A percentile compares a stretch with the other conserved stretches of the same genome.
Conservation (phyloP, 176 grass and related monocot genomes). For the Carex littledalei region DNA sequence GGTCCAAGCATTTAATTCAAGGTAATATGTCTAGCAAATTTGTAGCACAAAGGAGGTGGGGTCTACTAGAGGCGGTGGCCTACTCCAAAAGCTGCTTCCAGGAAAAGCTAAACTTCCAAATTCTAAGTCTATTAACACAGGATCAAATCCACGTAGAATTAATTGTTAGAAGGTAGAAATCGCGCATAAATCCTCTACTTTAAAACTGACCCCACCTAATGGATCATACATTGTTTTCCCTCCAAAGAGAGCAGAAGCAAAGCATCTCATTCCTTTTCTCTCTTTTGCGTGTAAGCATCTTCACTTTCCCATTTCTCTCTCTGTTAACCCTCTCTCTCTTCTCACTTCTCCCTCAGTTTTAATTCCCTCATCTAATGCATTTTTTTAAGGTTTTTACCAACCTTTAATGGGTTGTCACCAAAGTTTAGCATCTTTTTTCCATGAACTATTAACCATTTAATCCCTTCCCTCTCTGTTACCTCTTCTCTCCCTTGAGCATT, state of each 20-base stretch:
- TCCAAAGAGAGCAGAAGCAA: conserved; percentile 60
- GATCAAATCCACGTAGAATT: conserved; percentile 15
- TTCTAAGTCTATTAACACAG: background rate
- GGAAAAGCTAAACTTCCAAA: background rate
- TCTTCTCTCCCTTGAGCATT: background rate
- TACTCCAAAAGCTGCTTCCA: conserved; percentile 12
- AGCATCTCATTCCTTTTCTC: conserved; percentile 67
- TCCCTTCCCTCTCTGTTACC: background rate
- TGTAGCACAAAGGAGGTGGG: background rate
- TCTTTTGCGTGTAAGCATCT: conserved; percentile 62
- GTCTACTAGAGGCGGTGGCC: conserved; percentile 10
- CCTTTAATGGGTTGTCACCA: conserved; percentile 26
- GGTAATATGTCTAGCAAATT: background rate
- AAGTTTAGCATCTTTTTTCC: conserved; percentile 44
- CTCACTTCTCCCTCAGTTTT: background rate
- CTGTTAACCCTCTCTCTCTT: no score
- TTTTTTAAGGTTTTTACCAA: conserved; percentile 19
- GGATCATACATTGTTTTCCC: conserved; percentile 39
- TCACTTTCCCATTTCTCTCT: background rate
- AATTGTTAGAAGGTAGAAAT: conserved; percentile 3
- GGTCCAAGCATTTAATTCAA: conserved; percentile 4
- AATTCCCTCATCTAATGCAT: conserved; percentile 14
- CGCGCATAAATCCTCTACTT: conserved; percentile 14
- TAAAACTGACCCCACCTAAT: conserved; percentile 23
- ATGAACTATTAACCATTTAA: conserved; percentile 5